Percentiles rank a stretch among this genome's conserved stretches.
These are phyloP conservation scores for Biscogniauxia marginata DNA, from an alignment of 2,329 filamentous ascomycete genomes.

Conservation along the genomic window DNA sequence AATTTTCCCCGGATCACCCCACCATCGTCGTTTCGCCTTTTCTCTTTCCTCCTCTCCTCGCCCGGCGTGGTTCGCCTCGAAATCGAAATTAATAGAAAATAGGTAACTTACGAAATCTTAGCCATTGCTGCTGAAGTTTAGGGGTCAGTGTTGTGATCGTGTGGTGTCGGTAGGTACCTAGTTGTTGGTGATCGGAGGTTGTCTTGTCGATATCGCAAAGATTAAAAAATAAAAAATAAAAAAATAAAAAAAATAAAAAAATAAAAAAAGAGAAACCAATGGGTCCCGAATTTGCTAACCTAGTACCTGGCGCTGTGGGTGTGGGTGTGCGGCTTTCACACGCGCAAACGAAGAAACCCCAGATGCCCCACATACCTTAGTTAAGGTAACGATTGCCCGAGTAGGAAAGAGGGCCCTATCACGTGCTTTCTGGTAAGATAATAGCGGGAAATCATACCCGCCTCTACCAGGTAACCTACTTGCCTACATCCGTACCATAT, in stretches of 20 bases:
- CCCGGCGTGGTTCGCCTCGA: not conserved
- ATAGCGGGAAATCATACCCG: not conserved
- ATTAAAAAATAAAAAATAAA: not conserved
- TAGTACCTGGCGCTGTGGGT: not conserved
- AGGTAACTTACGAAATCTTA: conserved; percentile 31
- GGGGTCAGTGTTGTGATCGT: conserved; percentile 4
- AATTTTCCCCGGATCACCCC: too few species aligned
- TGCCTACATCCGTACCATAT: too few species aligned
- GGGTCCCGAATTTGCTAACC: not conserved
- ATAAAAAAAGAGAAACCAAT: not conserved
- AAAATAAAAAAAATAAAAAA: not conserved
- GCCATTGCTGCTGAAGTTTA: conserved; percentile 28
- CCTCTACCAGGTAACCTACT: too few species aligned
- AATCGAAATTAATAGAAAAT: conserved; percentile 6
- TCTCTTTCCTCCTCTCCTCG: not conserved
- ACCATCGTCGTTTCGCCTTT: too few species aligned
- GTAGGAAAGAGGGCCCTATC: not conserved
- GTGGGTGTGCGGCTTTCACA: not conserved
- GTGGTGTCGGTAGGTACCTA: conserved; percentile 8
- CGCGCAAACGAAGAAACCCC: not conserved
- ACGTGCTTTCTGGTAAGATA: not conserved
- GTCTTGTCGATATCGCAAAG: conserved; percentile 11
- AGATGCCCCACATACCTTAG: not conserved
- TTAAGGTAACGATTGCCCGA: not conserved
- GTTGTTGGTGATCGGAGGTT: conserved; percentile 10